Evolutionary conservation across 495 filamentous ascomycete species (phyloP), one percentile per base, ranked within the genome.

Genomic region (Hyaloscypha finlandica): DNA sequence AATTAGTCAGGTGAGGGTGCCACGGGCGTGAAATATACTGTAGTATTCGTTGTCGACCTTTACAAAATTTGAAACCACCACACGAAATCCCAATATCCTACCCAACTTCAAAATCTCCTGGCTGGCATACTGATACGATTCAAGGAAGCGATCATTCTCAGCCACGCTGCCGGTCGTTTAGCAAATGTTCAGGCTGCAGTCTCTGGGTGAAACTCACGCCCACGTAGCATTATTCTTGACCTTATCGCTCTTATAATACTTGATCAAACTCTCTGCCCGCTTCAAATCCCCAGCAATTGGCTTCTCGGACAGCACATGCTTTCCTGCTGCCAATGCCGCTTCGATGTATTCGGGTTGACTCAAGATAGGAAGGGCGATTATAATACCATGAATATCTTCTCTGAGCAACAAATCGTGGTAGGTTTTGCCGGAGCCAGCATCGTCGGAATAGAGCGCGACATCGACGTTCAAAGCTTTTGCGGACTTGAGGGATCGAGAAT

Each of bases 301-400:
- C 75, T 95, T 96, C 76, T 96, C 92, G n/a, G 81, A 88, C 0
- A 94, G 77, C 6, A 94, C 92, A 76, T 93, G 90, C 69, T 95
- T 95, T 29, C 89, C 87, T 1, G 90, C 89, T 0, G 77, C 69
- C 0, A 95, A 81, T 5, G 90, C 86, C 37, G 80, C 77, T 70
- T 84, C 79, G 74, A 90, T 87, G 69, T 81, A 84, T 39, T 76
- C 71, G 0, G 86, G 84, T 71, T 91, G 88, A 35, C 75, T 74
- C 19, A 77, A 67, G 72, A 91, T 90, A 5, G 88, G 88, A 4
- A 91, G 84, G 77, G 84, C 89, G 64, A 95, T 84, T 63, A 93
- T 85, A 9, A 95, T 85, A 52, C 87, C 89, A 1, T 79, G 69
- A 55, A 94, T 85, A 74, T 95, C 91, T 30, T 76, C 64, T 11